phyloP scores from a whole-genome alignment of 2,329 filamentous ascomycete genomes.

The Harringtonia lauricola region DNA sequence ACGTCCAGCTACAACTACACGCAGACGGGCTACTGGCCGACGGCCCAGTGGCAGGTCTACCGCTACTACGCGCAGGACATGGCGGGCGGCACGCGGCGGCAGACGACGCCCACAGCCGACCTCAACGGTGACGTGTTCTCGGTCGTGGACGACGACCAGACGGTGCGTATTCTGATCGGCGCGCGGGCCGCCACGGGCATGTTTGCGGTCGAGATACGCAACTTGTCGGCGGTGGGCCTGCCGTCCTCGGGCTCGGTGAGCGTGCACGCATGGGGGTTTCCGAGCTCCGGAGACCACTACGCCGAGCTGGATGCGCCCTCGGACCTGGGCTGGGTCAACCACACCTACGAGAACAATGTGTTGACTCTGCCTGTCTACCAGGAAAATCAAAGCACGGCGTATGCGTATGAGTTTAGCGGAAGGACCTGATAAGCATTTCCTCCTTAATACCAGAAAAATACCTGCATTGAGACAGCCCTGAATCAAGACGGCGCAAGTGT shows the following conservation, averaged over 20 bases:
- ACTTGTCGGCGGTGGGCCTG: not conserved
- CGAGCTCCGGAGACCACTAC: constrained; percentile 9
- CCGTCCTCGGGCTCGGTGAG: not conserved
- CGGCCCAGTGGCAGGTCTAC: not conserved
- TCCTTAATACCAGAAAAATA: no score
- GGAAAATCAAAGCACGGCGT: no score
- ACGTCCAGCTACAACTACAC: not conserved
- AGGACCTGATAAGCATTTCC: no score
- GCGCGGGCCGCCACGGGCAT: not conserved
- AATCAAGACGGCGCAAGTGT: no score
- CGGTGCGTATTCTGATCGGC: not conserved
- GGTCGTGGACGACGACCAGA: not conserved
- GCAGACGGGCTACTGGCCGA: not conserved
- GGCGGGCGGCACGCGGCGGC: constrained; percentile 1
- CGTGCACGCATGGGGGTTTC: constrained; percentile 1
- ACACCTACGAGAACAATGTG: no score
- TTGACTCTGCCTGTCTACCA: no score
- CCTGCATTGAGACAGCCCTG: no score
- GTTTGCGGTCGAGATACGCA: not conserved
- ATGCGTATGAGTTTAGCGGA: no score
- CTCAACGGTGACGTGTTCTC: constrained; percentile 2
- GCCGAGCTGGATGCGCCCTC: constrained; percentile 19
- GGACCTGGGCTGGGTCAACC: constrained; percentile 18
- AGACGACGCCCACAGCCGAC: constrained; percentile 1
- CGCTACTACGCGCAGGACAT: constrained; percentile 6